Percentiles rank a stretch among this genome's conserved stretches.
These are phyloP conservation scores for Wickerhamomyces strasburgensis DNA, from an alignment of 805 yeast genomes.

Conservation along the genomic window DNA sequence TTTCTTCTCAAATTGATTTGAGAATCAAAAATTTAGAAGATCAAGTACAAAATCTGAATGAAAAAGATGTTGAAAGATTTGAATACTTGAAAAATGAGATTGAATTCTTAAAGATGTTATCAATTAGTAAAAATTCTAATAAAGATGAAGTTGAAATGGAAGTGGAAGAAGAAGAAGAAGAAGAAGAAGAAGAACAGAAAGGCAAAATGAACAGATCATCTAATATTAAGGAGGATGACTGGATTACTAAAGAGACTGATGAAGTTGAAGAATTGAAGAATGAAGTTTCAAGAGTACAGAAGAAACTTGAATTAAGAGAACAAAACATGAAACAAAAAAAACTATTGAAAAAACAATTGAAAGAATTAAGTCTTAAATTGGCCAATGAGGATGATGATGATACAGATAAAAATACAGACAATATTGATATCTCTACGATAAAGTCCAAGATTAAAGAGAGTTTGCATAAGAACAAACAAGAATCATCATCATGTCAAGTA, in stretches of 20 bases:
- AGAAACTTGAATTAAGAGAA: conserved; percentile 29
- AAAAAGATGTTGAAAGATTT: conserved; percentile 13
- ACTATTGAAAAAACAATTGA: conserved; percentile 24
- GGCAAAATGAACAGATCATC: neutral
- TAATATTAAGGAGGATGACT: conserved; percentile 27
- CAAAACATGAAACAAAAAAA: conserved; percentile 32
- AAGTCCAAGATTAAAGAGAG: no score
- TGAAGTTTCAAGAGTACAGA: conserved; percentile 28
- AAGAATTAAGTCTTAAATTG: conserved; percentile 12
- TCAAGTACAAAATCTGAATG: neutral
- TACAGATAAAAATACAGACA: no score
- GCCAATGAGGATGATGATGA: conserved; percentile 3
- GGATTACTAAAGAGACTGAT: conserved; percentile 29
- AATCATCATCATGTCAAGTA: neutral
- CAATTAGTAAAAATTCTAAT: neutral
- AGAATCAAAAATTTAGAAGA: conserved; percentile 11
- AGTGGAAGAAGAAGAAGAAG: neutral
- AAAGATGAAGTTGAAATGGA: neutral
- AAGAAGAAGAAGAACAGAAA: neutral
- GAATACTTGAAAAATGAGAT: conserved; percentile 19
- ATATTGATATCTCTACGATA: no score
- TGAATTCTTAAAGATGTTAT: conserved; percentile 17
- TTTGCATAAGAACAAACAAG: no score
- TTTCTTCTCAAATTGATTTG: conserved; percentile 5
- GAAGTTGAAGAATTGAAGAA: conserved; percentile 31